phyloP scores from a whole-genome alignment of 2,329 filamentous ascomycete genomes.

The Fusarium torreyae region DNA sequence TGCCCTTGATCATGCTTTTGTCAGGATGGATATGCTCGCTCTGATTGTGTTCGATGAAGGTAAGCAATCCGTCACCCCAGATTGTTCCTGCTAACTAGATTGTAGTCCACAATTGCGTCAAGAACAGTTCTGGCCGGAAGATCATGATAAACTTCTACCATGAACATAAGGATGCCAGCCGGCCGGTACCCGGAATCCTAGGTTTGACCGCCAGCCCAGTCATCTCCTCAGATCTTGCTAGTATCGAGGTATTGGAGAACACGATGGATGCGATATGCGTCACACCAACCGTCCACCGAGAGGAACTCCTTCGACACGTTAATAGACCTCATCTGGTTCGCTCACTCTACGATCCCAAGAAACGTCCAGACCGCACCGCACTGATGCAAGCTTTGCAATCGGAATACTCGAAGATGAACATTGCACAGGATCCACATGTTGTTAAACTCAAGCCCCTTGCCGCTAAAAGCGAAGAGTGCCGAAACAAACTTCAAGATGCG shows the following conservation, averaged over 20 bases:
- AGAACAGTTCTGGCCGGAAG: conserved; percentile 73
- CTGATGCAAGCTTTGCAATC: conserved; percentile 62
- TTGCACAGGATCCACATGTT: conserved; percentile 74
- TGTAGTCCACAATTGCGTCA: conserved; percentile 80
- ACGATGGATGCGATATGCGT: conserved; percentile 79
- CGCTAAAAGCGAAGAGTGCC: conserved; percentile 59
- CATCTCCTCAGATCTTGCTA: conserved; percentile 69
- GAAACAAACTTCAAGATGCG: conserved; percentile 56
- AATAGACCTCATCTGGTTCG: conserved; percentile 73
- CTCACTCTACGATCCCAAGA: conserved; percentile 52
- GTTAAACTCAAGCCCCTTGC: conserved; percentile 58
- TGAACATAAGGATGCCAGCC: conserved; percentile 57
- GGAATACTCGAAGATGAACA: conserved; percentile 64
- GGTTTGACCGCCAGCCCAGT: conserved; percentile 87
- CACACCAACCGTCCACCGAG: conserved; percentile 77
- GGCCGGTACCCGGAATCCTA: conserved; percentile 74
- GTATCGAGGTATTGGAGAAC: conserved; percentile 74
- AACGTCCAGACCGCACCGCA: conserved; percentile 43
- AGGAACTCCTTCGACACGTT: conserved; percentile 77
- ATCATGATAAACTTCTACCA: conserved; percentile 84
- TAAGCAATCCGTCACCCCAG: conserved; percentile 51
- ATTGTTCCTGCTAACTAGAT: conserved; percentile 27
- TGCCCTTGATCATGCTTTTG: conserved; percentile 81
- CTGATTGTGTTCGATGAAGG: conserved; percentile 90
- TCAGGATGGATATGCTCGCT: conserved; percentile 73